Conservation (phyloP, 202 grass and related monocot species). For the Saccharum hybrid region DNA sequence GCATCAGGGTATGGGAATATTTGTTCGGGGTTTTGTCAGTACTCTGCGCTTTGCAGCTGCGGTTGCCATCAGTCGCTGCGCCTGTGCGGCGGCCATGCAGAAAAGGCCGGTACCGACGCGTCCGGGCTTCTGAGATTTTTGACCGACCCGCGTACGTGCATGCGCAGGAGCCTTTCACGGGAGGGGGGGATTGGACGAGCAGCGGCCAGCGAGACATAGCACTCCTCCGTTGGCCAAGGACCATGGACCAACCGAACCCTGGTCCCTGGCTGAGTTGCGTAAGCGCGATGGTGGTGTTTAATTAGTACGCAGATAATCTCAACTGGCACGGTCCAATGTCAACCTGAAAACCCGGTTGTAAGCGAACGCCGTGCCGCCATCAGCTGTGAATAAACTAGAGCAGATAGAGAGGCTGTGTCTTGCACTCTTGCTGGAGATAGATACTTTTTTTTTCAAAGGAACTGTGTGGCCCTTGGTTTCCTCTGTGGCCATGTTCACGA, state of each 20-base stretch:
- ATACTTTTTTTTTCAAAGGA: neutral
- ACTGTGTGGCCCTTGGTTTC: neutral
- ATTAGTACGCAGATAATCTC: neutral
- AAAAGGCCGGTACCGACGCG: too few species aligned
- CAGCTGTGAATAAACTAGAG: neutral
- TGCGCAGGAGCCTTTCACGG: neutral
- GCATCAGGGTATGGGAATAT: neutral
- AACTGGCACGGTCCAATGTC: slow-evolving; percentile 30
- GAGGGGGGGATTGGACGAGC: neutral
- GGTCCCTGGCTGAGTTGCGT: neutral
- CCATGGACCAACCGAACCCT: neutral
- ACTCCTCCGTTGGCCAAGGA: neutral
- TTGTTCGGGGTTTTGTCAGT: neutral
- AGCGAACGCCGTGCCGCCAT: neutral
- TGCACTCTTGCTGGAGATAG: neutral
- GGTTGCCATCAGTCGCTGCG: neutral
- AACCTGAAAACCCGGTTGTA: slow-evolving; percentile 23
- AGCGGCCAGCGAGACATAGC: neutral
- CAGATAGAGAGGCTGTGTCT: too few species aligned
- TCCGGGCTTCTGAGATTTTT: neutral
- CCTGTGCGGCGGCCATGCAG: too few species aligned
- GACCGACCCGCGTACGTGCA: neutral
- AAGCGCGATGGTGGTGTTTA: neutral
- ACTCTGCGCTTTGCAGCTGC: neutral
- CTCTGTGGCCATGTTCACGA: neutral